Conservation (phyloP, 306 rosid genomes). For the Coriaria nepalensis region DNA sequence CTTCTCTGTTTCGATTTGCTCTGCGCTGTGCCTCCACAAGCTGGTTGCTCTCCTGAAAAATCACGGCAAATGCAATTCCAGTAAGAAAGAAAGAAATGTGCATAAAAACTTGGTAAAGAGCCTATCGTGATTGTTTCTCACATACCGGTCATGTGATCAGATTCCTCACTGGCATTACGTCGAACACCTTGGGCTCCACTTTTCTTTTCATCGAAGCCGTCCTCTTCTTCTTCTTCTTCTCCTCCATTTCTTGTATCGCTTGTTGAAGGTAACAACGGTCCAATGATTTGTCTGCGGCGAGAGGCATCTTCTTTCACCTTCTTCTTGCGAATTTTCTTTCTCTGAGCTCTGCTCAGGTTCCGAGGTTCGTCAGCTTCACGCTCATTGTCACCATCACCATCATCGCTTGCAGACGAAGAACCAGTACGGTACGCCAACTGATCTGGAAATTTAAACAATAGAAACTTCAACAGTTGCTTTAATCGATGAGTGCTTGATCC, state of each 20-base stretch:
- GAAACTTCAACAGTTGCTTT: not conserved
- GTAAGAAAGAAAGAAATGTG: not conserved
- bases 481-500: not conserved
- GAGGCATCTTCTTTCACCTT: conserved; percentile 43
- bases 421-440: conserved; percentile 15
- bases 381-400: conserved; percentile 15
- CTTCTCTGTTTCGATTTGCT: conserved; percentile 43
- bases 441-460: conserved; percentile 1
- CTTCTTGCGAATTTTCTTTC: conserved; percentile 53
- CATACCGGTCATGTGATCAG: conserved; percentile 3
- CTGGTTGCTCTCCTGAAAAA: conserved; percentile 21
- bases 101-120: not conserved
- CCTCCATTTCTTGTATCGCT: too few species aligned
- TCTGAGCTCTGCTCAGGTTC: conserved; percentile 52
- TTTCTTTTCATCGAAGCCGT: not conserved
- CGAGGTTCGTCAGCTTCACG: conserved; percentile 7
- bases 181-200: conserved; percentile 17
- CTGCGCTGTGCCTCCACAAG: conserved; percentile 1
- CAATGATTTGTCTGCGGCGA: conserved; percentile 38
- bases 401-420: conserved; percentile 20
- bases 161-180: conserved; percentile 11
- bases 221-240: not conserved
- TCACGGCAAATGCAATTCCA: not conserved
- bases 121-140: not conserved
- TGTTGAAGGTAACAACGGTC: conserved; percentile 32